These are phyloP conservation scores for Sporothrix sp. DNA, from an alignment of 2,329 filamentous ascomycete genomes.

Conservation along the genomic window DNA sequence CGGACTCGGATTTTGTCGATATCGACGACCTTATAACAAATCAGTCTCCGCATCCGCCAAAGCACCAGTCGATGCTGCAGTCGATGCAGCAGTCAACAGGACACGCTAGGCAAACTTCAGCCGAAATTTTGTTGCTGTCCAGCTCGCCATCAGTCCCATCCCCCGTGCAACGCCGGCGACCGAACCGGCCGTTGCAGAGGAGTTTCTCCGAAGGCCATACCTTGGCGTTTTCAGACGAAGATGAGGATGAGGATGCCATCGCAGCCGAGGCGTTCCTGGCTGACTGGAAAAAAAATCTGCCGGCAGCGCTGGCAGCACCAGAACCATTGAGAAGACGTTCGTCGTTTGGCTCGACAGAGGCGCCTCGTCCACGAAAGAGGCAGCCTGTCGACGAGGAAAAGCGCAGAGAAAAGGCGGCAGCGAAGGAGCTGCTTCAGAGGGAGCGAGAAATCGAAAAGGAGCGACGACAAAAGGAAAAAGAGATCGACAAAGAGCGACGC, in stretches of 20 bases:
- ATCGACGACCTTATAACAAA: slow-evolving; percentile 5
- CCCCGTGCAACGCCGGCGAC: too few relatives aligned
- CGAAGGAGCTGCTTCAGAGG: too few relatives aligned
- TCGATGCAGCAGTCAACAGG: neutral
- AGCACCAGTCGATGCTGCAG: too few relatives aligned
- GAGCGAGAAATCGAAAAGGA: slow-evolving; percentile 30
- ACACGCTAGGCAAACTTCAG: neutral
- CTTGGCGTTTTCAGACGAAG: slow-evolving; percentile 9
- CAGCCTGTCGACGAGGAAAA: slow-evolving; percentile 15
- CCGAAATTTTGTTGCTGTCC: slow-evolving; percentile 4
- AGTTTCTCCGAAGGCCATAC: slow-evolving; percentile 11
- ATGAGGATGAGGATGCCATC: slow-evolving; percentile 12
- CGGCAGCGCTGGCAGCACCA: slow-evolving; percentile 7
- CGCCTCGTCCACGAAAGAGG: neutral
- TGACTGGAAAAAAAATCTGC: neutral
- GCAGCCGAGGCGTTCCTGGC: neutral
- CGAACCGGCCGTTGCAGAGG: neutral
- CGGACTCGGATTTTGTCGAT: slow-evolving; percentile 1
- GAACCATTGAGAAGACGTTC: neutral
- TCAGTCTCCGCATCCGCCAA: neutral
- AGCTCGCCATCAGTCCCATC: neutral
- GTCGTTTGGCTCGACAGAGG: neutral
- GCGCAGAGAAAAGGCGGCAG: slow-evolving; percentile 13
- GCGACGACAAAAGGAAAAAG: slow-evolving; percentile 37
- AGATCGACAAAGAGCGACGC: slow-evolving; percentile 46